These are phyloP conservation scores for Artomyces pyxidatus DNA, from an alignment of 768 basidiomycete genomes.

Conservation along the genomic window DNA sequence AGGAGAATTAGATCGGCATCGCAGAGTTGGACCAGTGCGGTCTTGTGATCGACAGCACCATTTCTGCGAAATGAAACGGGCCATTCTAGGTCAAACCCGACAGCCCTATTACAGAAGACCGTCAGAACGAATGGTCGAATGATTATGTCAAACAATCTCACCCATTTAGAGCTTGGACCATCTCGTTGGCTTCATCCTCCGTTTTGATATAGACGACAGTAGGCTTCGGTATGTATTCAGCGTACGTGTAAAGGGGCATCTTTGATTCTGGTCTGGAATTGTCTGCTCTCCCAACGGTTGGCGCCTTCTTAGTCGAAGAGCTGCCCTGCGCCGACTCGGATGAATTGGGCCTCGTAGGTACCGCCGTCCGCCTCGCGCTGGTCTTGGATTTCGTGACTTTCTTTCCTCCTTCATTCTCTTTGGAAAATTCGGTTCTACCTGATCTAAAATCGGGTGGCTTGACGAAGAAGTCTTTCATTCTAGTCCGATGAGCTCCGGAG, in stretches of 20 bases:
- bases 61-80: slow-evolving; percentile 26
- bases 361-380: neutral
- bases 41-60: slow-evolving; percentile 23
- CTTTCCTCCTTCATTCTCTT: neutral
- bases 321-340: neutral
- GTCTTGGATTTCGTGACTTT: neutral
- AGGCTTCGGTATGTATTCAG: slow-evolving; percentile 26
- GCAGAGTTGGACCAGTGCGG: slow-evolving; percentile 39
- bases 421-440: neutral
- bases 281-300: neutral
- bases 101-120: slow-evolving; percentile 25
- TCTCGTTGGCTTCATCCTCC: slow-evolving; percentile 35
- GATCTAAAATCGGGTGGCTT: neutral
- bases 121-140: neutral
- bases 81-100: slow-evolving; percentile 50
- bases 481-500: no score
- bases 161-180: slow-evolving; percentile 31
- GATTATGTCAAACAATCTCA: slow-evolving; percentile 15
- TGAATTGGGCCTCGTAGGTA: neutral
- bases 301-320: neutral
- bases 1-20: slow-evolving; percentile 36
- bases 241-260: slow-evolving; percentile 31
- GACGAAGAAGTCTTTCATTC: neutral
- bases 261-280: neutral
- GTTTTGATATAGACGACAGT: slow-evolving; percentile 31